Percentiles rank a stretch among this genome's conserved stretches.
phyloP scores from a whole-genome alignment of 2,329 filamentous ascomycete genomes.

The Pseudogymnoascus sp. region DNA sequence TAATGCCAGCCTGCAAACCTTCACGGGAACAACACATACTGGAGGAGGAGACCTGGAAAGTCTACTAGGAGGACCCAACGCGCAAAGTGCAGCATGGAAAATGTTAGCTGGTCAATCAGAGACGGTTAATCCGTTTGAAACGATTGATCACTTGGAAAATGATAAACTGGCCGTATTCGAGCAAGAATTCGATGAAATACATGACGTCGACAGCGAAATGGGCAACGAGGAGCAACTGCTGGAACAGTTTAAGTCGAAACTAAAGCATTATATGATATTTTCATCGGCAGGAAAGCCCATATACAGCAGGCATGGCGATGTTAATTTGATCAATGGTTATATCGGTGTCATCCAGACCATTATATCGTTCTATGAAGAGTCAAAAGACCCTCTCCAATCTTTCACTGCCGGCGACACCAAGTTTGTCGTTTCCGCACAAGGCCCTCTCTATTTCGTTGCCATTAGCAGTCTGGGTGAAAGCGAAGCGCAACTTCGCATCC shows the following conservation, averaged over 20 bases:
- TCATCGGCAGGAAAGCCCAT: constrained; percentile 96
- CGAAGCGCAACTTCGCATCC: constrained; percentile 74
- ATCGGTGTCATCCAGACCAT: constrained; percentile 95
- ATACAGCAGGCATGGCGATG: constrained; percentile 88
- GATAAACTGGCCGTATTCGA: constrained; percentile 58
- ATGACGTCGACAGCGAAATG: constrained; percentile 44
- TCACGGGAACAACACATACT: constrained; percentile 35
- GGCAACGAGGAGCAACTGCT: constrained; percentile 49
- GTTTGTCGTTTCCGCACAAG: constrained; percentile 78
- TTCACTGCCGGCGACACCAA: constrained; percentile 82
- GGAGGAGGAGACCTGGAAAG: constrained; percentile 66
- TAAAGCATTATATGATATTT: constrained; percentile 94
- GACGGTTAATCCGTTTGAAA: constrained; percentile 52
- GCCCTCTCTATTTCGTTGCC: constrained; percentile 84
- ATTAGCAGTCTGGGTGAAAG: constrained; percentile 91
- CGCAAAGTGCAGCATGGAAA: constrained; percentile 60
- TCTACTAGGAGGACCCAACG: constrained; percentile 60
- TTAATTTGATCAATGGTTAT: constrained; percentile 82
- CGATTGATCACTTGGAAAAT: constrained; percentile 34
- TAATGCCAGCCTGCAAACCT: constrained; percentile 30
- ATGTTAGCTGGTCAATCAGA: constrained; percentile 55
- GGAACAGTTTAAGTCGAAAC: constrained; percentile 75
- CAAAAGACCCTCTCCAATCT: constrained; percentile 65
- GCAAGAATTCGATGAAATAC: constrained; percentile 69
- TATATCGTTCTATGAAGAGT: constrained; percentile 88